Evolutionary conservation across 106 monocot genomes (phyloP).

Genomic region (Dendrobium nobile): DNA sequence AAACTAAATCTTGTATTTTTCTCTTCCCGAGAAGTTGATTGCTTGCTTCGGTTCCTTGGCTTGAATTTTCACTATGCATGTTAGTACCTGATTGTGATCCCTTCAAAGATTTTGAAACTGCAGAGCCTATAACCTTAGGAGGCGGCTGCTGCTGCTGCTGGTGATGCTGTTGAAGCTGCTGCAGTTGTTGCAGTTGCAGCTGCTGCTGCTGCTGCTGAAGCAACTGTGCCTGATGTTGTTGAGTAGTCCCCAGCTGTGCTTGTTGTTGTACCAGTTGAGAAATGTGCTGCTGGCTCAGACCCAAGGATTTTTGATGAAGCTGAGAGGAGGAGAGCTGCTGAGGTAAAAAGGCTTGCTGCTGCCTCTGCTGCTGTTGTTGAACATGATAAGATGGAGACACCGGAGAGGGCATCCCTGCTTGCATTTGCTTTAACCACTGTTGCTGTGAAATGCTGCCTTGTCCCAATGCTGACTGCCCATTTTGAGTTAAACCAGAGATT

Average conservation of each 20-base stretch:
- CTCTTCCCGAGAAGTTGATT: slow-evolving; percentile 85
- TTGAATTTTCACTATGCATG: slow-evolving; percentile 55
- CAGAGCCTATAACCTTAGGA: slow-evolving; percentile 41
- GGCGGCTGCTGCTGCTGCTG: slow-evolving; percentile 34
- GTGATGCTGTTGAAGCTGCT: not conserved
- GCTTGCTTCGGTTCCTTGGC: slow-evolving; percentile 51
- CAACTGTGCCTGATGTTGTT: slow-evolving; percentile 42
- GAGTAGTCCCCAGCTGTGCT: slow-evolving; percentile 30
- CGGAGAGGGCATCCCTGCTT: slow-evolving; percentile 29
- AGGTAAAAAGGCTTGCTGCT: slow-evolving; percentile 16
- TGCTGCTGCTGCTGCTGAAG: slow-evolving; percentile 11
- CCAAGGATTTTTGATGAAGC: slow-evolving; percentile 36
- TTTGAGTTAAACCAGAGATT: slow-evolving; percentile 64
- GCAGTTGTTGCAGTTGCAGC: no score
- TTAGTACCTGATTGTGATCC: slow-evolving; percentile 55
- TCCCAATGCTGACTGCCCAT: slow-evolving; percentile 49
- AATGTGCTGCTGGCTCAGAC: slow-evolving; percentile 53
- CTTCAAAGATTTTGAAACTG: slow-evolving; percentile 48
- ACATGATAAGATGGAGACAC: slow-evolving; percentile 61
- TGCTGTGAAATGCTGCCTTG: slow-evolving; percentile 47
- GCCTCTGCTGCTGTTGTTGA: slow-evolving; percentile 46
- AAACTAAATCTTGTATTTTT: slow-evolving; percentile 89
- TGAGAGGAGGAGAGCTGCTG: slow-evolving; percentile 41
- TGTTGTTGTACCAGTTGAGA: slow-evolving; percentile 61
- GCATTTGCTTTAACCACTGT: slow-evolving; percentile 67